Base-by-base conservation (phyloP, 106 monocot genomes). In the Vanilla planifolia region DNA sequence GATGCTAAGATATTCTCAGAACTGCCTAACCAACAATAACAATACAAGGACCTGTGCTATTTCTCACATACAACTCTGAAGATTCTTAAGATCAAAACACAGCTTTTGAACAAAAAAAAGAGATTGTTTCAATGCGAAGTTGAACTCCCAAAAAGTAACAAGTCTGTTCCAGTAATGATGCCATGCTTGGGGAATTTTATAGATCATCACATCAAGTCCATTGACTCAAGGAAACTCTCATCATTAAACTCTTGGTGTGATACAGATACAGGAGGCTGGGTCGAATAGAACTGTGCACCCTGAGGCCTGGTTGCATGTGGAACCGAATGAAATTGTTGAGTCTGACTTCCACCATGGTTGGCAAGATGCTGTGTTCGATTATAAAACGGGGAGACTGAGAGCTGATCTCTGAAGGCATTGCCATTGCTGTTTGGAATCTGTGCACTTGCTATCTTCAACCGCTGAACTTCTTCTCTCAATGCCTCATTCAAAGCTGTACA, bases 381-480 rank as follows among this genome's bases (percentile, higher is more conserved):
- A 34, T 70, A 79, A 36, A 62, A 77, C 35, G 63, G 47, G 9
- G 71, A 41, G 6, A 44, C 33, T 11, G 59, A 35, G 20, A 74
- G 84, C 41, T 52, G 77, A 55, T 71, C 53, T 55, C 61, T 75
- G 51, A 80, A 75, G 29, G 70, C 22, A 3, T 51, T 78, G 8
- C 86, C 83, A 36, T 90, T 86, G 35, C 55, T 63, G 52, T 30
- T 64, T 22, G 78, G 75, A 43, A 72, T 45, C 52, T 89, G 86
- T 20, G 78, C 83, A n/a, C 83, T 81, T 42, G 78, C 80, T 53
- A 86, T 69, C 75, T 86, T 95, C 3, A 95, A 83, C 30, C 90
- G 83, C 28, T 83, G 89, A 35, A 90, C 78, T 59, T 95, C 95
- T 47, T 90, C 95, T 64, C 95, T 80, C 35, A 90, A 34, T 27